Evolutionary conservation across 352 stramenopile species (phyloP), one percentile per base, ranked within the genome.

Genomic region (Peronospora farinosa): DNA sequence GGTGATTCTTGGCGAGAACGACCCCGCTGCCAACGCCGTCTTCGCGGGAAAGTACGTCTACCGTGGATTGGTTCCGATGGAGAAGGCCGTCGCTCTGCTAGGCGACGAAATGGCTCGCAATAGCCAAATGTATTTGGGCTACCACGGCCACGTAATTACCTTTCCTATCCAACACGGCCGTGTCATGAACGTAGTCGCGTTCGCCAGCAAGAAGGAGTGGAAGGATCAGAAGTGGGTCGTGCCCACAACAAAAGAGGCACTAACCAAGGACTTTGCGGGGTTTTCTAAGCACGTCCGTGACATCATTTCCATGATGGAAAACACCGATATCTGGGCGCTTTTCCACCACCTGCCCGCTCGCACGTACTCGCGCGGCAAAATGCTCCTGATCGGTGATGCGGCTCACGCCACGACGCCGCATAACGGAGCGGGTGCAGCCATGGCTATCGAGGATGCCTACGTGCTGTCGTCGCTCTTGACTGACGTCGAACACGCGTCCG

Each of bases 231-330:
- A 62, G 5, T 69, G 61, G 61, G 61, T 69, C 39, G 51, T 66
- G 19, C n/a, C 40, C 47, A 69, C 56, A 27, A 69, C 56, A 1
- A 66, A 69, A 36, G 51, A 65, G 23, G 61, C 66, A 10, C 47
- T 66, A 9, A 42, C 45, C 41, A 66, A 63, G 32, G 57, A 66
- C 51, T 69, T 69, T 16, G 25, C 9, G 1, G 57, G 57, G 5
- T 69, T 65, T 42, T 69, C 61, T 4, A 61, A 54, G 16, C 56
- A 66, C 17, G 61, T 66, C 35, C 57, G 57, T 28, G 57, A 58
- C 39, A 69, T 69, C 57, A 62, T 66, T 32, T 59, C 61, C 47
- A 66, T 69, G 61, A 69, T 69, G 61, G 56, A 69, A 47, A 57
- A 66, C 47, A 69, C 61, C 1, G 57, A 69, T 43, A 66, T 69